A percentile compares a stretch with the other conserved stretches of the same genome.
phyloP scores from a whole-genome alignment of 352 stramenopile genomes.

The Globisporangium sylvaticum region DNA sequence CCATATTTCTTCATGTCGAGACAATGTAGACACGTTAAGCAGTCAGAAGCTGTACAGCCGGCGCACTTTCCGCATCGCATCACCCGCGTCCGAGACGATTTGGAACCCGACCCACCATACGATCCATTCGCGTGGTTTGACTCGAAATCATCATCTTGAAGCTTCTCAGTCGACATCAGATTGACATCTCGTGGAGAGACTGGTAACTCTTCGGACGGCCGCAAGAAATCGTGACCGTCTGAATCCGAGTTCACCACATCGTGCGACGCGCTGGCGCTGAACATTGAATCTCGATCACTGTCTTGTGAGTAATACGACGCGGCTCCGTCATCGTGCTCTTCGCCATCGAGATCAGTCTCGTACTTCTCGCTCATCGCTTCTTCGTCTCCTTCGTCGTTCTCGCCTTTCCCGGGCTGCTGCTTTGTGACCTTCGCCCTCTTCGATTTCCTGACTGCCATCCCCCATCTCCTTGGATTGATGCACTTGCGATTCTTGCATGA shows the following conservation, averaged over 20 bases:
- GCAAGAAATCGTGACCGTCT: conserved; percentile 26
- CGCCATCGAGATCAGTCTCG: conserved; percentile 25
- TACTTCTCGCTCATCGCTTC: conserved; percentile 32
- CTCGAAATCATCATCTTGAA: conserved; percentile 29
- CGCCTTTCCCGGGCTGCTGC: conserved; percentile 2
- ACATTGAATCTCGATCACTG: conserved; percentile 50
- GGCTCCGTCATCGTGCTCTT: conserved; percentile 27
- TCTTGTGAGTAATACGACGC: conserved; percentile 49
- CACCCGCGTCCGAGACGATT: conserved; percentile 46
- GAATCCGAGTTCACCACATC: conserved; percentile 23
- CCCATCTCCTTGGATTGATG: conserved; percentile 65
- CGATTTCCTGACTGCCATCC: conserved; percentile 35
- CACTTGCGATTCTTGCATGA: conserved; percentile 88
- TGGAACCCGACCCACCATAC: conserved; percentile 32
- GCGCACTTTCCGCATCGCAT: conserved; percentile 75
- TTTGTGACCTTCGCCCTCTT: conserved; percentile 26
- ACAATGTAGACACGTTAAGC: conserved; percentile 74
- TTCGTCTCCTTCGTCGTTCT: conserved; percentile 19
- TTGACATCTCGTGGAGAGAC: conserved; percentile 28
- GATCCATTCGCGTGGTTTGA: conserved; percentile 12
- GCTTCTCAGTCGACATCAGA: conserved; percentile 33
- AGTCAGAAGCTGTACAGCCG: conserved; percentile 66
- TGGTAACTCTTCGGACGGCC: conserved; percentile 25
- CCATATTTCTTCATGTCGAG: conserved; percentile 86
- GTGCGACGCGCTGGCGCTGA: conserved; percentile 14